These are phyloP conservation scores for Sporothrix brunneoviolacea DNA, from an alignment of 2,329 filamentous ascomycete species.

Conservation along the genomic window DNA sequence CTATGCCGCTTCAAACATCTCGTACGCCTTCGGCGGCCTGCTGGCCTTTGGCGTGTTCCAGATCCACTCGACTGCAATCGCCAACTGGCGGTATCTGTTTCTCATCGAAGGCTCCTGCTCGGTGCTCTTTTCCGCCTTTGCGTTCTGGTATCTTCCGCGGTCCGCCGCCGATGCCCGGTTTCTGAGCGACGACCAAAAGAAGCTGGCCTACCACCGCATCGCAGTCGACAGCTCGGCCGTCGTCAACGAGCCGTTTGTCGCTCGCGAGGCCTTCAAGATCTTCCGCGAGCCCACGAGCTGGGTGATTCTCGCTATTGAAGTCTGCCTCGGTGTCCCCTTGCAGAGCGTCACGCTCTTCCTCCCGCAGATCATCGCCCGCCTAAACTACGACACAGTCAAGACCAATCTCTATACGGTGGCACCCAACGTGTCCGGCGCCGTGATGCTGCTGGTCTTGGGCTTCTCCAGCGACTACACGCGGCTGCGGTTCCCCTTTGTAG, in stretches of 20 bases:
- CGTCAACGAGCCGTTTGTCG: conserved; percentile 46
- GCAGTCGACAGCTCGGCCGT: conserved; percentile 65
- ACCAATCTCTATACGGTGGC: conserved; percentile 80
- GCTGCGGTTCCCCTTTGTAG: conserved; percentile 68
- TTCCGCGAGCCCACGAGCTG: conserved; percentile 45
- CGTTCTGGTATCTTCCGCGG: conserved; percentile 61
- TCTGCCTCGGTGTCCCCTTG: conserved; percentile 53
- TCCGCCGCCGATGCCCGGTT: conserved; percentile 56
- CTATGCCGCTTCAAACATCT: conserved; percentile 21
- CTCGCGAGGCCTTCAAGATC: conserved; percentile 44
- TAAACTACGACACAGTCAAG: conserved; percentile 34
- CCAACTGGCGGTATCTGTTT: conserved; percentile 45
- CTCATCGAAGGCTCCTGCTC: conserved; percentile 52
- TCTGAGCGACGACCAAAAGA: conserved; percentile 58
- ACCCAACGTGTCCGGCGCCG: conserved; percentile 67
- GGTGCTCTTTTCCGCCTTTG: conserved; percentile 55
- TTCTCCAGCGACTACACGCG: conserved; percentile 61
- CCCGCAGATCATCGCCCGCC: conserved; percentile 20
- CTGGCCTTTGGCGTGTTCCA: conserved; percentile 41
- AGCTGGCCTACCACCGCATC: conserved; percentile 65
- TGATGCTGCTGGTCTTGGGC: conserved; percentile 64
- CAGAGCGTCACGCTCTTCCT: conserved; percentile 38
- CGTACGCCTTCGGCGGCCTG: conserved; percentile 19
- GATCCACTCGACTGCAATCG: conserved; percentile 32
- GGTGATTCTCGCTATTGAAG: conserved; percentile 46